Conservation (phyloP, 768 basidiomycete genomes). For the Fomitopsis pulvina region DNA sequence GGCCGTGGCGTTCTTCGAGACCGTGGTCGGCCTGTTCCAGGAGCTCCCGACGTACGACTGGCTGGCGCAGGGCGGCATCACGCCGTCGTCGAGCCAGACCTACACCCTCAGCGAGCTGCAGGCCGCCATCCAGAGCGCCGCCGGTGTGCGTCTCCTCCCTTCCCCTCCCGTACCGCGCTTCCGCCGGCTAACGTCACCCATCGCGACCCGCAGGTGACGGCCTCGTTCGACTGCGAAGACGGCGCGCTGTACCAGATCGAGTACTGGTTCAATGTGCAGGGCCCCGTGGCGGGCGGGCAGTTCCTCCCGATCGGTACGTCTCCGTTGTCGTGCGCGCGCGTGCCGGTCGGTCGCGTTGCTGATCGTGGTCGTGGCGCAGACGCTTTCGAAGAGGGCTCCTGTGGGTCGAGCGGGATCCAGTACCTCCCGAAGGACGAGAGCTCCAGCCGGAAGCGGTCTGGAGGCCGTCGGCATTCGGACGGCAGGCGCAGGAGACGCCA, state of each 20-base stretch:
- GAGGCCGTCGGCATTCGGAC: not conserved
- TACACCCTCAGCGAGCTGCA: constrained; percentile 50
- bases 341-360: not conserved
- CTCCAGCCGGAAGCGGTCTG: constrained; percentile 1
- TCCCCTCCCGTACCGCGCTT: not conserved
- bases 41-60: constrained; percentile 69
- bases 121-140: constrained; percentile 47
- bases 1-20: constrained; percentile 64
- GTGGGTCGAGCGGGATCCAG: constrained; percentile 49
- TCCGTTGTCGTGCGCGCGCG: not conserved
- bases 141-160: constrained; percentile 33
- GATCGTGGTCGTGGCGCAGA: constrained; percentile 28
- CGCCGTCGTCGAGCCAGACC: constrained; percentile 51
- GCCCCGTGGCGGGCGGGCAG: constrained; percentile 59
- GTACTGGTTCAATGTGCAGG: constrained; percentile 61
- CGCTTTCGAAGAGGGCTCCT: constrained; percentile 41
- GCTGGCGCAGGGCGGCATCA: constrained; percentile 67
- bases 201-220: constrained; percentile 33
- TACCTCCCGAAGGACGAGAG: constrained; percentile 50
- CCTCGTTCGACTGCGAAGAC: constrained; percentile 37
- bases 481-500: not conserved
- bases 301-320: constrained; percentile 53
- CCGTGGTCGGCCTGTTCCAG: constrained; percentile 56
- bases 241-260: constrained; percentile 31
- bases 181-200: not conserved